Evolutionary conservation across 352 stramenopile species (phyloP).

Genomic region (Pythium oligandrum): DNA sequence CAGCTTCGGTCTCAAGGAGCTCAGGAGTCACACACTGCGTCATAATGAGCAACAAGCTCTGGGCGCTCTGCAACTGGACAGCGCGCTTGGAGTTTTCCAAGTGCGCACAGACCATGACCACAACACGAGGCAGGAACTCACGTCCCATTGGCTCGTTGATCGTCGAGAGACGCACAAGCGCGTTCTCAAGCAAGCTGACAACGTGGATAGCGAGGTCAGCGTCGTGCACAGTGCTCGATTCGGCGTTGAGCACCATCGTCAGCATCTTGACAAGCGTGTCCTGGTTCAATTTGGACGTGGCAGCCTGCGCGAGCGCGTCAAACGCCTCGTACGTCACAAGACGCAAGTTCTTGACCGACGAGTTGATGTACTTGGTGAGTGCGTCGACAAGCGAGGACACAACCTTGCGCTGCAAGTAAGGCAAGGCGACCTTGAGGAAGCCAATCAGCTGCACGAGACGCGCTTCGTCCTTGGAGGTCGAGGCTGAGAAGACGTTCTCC

Average conservation of each 20-base stretch:
- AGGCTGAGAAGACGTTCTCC: conserved; percentile 71
- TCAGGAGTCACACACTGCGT: conserved; percentile 49
- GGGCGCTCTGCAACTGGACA: conserved; percentile 58
- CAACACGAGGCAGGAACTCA: conserved; percentile 72
- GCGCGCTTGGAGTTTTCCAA: conserved; percentile 51
- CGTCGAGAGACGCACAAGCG: conserved; percentile 60
- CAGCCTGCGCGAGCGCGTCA: conserved; percentile 46
- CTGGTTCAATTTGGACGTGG: conserved; percentile 52
- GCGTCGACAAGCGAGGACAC: conserved; percentile 69
- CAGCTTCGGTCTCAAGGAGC: conserved; percentile 47
- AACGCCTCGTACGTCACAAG: conserved; percentile 78
- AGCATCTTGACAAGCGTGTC: conserved; percentile 68
- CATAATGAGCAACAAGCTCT: conserved; percentile 62
- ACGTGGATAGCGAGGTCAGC: conserved; percentile 52
- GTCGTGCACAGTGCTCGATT: conserved; percentile 60
- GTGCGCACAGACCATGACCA: conserved; percentile 65
- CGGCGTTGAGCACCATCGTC: conserved; percentile 49
- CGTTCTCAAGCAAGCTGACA: conserved; percentile 58
- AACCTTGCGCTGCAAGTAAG: conserved; percentile 77
- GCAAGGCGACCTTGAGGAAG: conserved; percentile 75
- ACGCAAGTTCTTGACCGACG: conserved; percentile 68
- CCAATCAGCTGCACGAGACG: conserved; percentile 71
- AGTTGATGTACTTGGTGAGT: conserved; percentile 68
- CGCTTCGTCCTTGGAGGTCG: conserved; percentile 66
- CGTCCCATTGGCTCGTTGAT: conserved; percentile 50